These are phyloP conservation scores for Davidsoniella eucalypti DNA, from an alignment of 2,329 filamentous ascomycete genomes.

Conservation along the genomic window DNA sequence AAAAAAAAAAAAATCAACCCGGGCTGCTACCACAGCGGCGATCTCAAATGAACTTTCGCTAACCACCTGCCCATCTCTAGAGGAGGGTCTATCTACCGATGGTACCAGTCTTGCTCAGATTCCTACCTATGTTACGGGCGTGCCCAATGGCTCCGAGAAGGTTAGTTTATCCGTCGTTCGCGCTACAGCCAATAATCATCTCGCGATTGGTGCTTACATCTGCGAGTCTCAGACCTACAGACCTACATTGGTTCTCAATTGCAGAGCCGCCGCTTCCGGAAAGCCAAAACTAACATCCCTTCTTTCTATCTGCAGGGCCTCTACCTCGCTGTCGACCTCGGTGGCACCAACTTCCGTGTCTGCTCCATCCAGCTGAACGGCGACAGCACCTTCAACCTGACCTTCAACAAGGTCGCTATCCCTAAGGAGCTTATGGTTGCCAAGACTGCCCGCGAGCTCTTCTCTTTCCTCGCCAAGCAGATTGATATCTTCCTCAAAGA, in stretches of 20 bases:
- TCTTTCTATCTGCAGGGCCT: conserved; percentile 44
- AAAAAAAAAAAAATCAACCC: too few relatives aligned
- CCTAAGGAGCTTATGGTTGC: conserved; percentile 82
- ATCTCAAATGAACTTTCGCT: too few relatives aligned
- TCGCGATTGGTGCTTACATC: background rate
- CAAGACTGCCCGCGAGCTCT: conserved; percentile 71
- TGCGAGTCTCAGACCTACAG: too few relatives aligned
- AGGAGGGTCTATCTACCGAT: conserved; percentile 64
- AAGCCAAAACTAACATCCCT: conserved; percentile 8
- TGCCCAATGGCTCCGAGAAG: conserved; percentile 96
- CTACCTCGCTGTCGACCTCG: conserved; percentile 93
- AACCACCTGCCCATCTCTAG: conserved; percentile 24
- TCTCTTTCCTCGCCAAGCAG: conserved; percentile 82
- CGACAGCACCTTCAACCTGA: conserved; percentile 87
- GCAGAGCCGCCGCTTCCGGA: background rate
- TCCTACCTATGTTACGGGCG: conserved; percentile 86
- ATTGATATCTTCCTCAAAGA: conserved; percentile 75
- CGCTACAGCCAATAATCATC: background rate
- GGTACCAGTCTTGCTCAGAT: conserved; percentile 84
- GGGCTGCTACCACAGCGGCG: background rate
- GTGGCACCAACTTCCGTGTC: conserved; percentile 95
- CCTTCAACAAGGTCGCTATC: conserved; percentile 81
- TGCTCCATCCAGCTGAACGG: conserved; percentile 90
- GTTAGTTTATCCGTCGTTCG: conserved; percentile 26
- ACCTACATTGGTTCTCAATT: too few relatives aligned